Conservation (phyloP, 106 monocot genomes). For the Chionographis japonica region DNA sequence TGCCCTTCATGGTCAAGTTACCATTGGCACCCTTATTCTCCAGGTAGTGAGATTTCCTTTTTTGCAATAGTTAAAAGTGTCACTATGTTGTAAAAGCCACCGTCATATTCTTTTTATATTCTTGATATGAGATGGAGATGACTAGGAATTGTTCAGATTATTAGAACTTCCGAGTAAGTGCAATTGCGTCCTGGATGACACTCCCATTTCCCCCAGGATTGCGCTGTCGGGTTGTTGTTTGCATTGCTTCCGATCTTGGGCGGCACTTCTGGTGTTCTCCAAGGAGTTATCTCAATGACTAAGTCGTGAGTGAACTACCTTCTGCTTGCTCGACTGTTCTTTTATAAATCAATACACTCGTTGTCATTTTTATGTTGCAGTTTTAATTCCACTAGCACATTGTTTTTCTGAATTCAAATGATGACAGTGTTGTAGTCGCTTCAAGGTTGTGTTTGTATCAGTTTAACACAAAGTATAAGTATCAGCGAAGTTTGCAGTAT, state of each 20-base stretch:
- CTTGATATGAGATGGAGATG: too few relatives aligned
- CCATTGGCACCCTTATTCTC: conserved; percentile 90
- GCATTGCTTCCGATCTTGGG: conserved; percentile 93
- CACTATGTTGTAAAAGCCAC: too few relatives aligned
- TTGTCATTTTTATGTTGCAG: too few relatives aligned
- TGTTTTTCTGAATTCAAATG: too few relatives aligned
- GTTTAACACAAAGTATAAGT: too few relatives aligned
- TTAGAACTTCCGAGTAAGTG: not conserved
- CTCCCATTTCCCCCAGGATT: conserved; percentile 48
- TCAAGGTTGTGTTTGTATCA: too few relatives aligned
- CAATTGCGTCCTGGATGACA: not conserved
- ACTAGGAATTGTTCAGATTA: not conserved
- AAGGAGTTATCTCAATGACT: conserved; percentile 84
- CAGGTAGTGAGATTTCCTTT: conserved; percentile 49
- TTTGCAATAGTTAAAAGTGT: not conserved
- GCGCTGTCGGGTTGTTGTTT: conserved; percentile 97
- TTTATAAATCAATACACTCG: too few relatives aligned
- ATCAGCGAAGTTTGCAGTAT: too few relatives aligned
- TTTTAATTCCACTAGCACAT: too few relatives aligned
- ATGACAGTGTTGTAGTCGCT: too few relatives aligned
- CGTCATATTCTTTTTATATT: too few relatives aligned
- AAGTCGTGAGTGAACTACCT: conserved; percentile 59
- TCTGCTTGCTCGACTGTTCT: too few relatives aligned
- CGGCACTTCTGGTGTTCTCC: conserved; percentile 83
- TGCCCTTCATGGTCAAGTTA: conserved; percentile 95